Percentiles rank a stretch among this genome's conserved stretches.
phyloP scores from a whole-genome alignment of 2,329 filamentous ascomycete genomes.

The Ascosphaera apis region DNA sequence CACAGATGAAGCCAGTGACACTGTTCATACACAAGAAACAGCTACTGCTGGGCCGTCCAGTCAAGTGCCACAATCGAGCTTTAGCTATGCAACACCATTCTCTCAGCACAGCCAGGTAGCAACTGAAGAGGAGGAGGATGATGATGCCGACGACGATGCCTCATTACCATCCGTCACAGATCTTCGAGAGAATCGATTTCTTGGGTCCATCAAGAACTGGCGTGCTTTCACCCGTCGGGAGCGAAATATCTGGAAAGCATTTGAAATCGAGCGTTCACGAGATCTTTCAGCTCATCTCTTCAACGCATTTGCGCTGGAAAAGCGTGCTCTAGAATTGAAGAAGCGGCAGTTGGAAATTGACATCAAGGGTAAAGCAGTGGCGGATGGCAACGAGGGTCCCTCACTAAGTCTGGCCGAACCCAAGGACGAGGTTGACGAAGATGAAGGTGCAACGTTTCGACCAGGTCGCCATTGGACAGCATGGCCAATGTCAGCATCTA shows the following conservation, averaged over 20 bases:
- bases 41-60: background rate
- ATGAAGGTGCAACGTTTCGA: background rate
- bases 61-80: background rate
- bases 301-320: constrained; percentile 49
- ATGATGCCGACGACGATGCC: constrained; percentile 1
- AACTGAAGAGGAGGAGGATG: constrained; percentile 1
- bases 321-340: constrained; percentile 12
- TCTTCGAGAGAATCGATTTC: constrained; percentile 37
- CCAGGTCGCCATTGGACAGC: constrained; percentile 41
- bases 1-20: background rate
- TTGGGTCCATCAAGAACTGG: constrained; percentile 47
- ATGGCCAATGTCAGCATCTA: constrained; percentile 48
- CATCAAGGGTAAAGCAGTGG: background rate
- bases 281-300: constrained; percentile 60
- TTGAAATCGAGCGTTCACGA: constrained; percentile 38
- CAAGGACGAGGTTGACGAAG: background rate
- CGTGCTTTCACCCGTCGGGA: constrained; percentile 77
- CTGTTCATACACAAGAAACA: background rate
- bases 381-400: constrained; percentile 9
- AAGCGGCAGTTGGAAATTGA: constrained; percentile 1
- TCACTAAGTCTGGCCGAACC: background rate
- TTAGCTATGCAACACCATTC: background rate
- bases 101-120: background rate
- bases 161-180: constrained; percentile 1
- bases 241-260: constrained; percentile 37